Evolutionary conservation across 176 grass and related monocot genomes (phyloP).

Genomic region (Oryza coarctata): DNA sequence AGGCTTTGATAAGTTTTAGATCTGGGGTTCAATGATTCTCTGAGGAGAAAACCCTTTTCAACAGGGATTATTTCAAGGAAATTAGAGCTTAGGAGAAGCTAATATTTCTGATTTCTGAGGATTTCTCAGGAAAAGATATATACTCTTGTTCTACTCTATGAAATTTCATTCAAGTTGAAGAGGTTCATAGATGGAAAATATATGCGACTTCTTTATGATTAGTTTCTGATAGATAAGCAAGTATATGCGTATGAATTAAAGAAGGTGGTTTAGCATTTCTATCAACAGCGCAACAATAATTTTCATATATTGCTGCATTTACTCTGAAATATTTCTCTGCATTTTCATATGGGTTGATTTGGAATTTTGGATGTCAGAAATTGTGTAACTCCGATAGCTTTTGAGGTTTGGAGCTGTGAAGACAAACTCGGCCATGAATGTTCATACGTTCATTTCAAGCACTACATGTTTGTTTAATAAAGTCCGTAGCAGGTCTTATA

Average conservation of each 20-base stretch:
- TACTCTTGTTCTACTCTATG: not conserved
- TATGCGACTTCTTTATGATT: not conserved
- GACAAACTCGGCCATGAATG: not conserved
- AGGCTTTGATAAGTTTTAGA: not conserved
- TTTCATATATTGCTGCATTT: too few relatives aligned
- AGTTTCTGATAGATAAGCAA: not conserved
- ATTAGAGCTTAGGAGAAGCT: not conserved
- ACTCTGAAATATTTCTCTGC: too few relatives aligned
- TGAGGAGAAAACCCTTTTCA: not conserved
- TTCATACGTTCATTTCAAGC: not conserved
- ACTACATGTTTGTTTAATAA: not conserved
- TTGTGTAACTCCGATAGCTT: not conserved
- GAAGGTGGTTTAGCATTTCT: not conserved
- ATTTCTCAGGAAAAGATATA: too few relatives aligned
- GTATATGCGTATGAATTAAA: not conserved
- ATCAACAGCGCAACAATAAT: not conserved
- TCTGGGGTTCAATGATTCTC: slow-evolving; percentile 14
- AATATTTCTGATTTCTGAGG: not conserved
- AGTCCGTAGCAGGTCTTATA: not conserved
- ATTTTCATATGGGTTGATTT: not conserved
- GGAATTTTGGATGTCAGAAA: not conserved
- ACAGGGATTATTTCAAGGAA: not conserved
- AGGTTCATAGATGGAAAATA: not conserved
- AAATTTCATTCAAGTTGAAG: not conserved
- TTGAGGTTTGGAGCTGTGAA: not conserved